Evolutionary conservation across 2,329 filamentous ascomycete genomes (phyloP), one percentile per base, ranked within the genome.

Genomic region (Alternaria sp.): DNA sequence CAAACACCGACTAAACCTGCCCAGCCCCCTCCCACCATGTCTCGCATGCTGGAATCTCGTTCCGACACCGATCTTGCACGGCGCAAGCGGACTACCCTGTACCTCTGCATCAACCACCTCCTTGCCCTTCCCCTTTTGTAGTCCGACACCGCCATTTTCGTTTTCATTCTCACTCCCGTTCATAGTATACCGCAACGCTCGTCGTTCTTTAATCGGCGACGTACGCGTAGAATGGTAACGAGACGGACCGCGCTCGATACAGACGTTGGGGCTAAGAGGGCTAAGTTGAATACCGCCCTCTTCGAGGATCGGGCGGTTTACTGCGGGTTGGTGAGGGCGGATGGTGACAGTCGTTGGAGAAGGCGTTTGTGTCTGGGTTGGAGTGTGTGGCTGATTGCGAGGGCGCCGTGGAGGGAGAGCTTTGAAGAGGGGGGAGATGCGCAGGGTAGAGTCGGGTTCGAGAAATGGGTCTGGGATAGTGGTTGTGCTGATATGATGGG

Each of bases 261-360:
- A 78, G 3, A 78, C 71, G 47, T 78, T 75, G 12, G 76, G 72
- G 45, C 72, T 78, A 3, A 77, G 65, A 11, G 67, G 69, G 33
- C 66, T 71, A 43, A 73, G 30, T 12, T 72, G 63, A 10, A 71
- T 28, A 2, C 53, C 61, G 23, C 56, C 65, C 5, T 71, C 61
- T 33, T 68, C 61, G 14, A 49, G 18, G 18, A 23, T 30, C 3
- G 23, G 3, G 11, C n/a, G 12, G 12, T 43, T 59, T 12, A 14
- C 43, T 15, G 47, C 44, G 25, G 26, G 7, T 15, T 14, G 20
- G 25, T 26, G 30, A 11, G 15, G 28, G 12, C 33, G 51, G 6
- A 33, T 15, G 7, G 43, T 51, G 12, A 45, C 49, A 7, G 55
- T 49, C 30, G 28, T 28, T 33, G 47, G 14, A 21, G 26, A 51